Percentiles rank a stretch among this genome's conserved stretches.
These are phyloP conservation scores for Berberis vulgaris DNA, from an alignment of 164 flowering plant species.

Conservation along the genomic window DNA sequence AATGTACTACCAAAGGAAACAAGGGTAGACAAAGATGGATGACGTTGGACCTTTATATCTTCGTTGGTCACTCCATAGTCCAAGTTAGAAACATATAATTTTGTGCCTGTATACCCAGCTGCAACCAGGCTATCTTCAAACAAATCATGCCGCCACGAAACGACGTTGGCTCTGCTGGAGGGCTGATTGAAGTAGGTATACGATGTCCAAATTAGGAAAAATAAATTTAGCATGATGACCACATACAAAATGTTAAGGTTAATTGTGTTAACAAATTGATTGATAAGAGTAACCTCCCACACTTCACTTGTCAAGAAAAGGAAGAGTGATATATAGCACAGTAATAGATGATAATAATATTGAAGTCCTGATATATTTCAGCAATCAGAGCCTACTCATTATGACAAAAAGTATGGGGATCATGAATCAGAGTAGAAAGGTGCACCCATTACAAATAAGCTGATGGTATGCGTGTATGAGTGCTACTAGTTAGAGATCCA, in stretches of 20 bases:
- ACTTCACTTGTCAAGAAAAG: neutral
- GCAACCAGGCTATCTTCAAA: conserved; percentile 81
- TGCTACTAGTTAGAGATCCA: too few relatives aligned
- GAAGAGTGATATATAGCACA: conserved; percentile 5
- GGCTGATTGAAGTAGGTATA: conserved; percentile 49
- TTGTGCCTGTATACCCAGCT: conserved; percentile 63
- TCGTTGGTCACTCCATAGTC: conserved; percentile 77
- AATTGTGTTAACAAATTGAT: too few relatives aligned
- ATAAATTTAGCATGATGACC: conserved; percentile 40
- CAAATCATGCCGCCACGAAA: conserved; percentile 74
- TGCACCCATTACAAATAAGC: too few relatives aligned
- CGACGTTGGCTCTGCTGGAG: conserved; percentile 46
- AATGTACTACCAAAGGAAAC: neutral
- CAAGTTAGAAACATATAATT: conserved; percentile 74
- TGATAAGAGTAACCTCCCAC: neutral
- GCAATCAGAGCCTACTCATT: conserved; percentile 8
- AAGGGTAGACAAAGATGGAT: conserved; percentile 2
- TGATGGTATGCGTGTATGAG: too few relatives aligned
- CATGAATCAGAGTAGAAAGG: too few relatives aligned
- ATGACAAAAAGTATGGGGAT: too few relatives aligned
- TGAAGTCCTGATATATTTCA: conserved; percentile 19
- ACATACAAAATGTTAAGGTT: conserved; percentile 23
- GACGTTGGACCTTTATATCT: conserved; percentile 71
- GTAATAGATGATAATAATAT: conserved; percentile 23
- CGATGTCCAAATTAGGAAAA: conserved; percentile 31